Evolutionary conservation across 768 basidiomycete species (phyloP), one percentile per base, ranked within the genome.

Genomic region (Pisolithus tinctorius): DNA sequence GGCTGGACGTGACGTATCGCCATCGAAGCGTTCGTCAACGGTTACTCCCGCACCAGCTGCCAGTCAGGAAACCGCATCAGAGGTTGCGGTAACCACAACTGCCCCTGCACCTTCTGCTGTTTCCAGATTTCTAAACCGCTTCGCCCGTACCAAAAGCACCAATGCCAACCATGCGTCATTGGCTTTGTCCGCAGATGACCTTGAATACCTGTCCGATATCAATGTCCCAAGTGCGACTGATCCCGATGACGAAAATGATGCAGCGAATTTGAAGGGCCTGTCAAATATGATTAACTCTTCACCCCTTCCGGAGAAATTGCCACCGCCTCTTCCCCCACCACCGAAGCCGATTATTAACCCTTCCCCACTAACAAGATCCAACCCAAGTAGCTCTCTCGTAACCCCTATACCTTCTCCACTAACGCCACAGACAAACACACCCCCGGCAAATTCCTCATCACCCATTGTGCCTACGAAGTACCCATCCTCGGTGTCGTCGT

Each of bases 41-140:
- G 41, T 40, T 30, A 23, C 54, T 37, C 40, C 42, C 11, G 58
- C 63, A 14, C 57, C 59, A 31, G 49, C 40, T 13, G 8, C 29
- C 16, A 10, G 50, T 29, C 41, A 48, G n/a, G 45, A 55, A 44
- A 36, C 53, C 20, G 48, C 54, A 27, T 25, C 50, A 44, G 55
- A 52, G 4, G 11, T 48, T 13, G 14, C 53, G 17, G 38, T 45
- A 34, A 34, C 41, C 17, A 38, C 49, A 41, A 39, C 54, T 6
- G 11, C 47, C 41, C 60, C 73, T 4, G 63, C 75, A 13, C 72
- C 80, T 27, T 89, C 92, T 0, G 88, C 81, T 7, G 87, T 93
- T 30, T 89, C 90, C 10, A 81, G 92, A 4, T 93, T 94, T 63
- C 73, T 93, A 45, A 81, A 78, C 46, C 80, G 88, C 45, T 88